Conservation (phyloP, 2,329 filamentous ascomycete genomes). For the Ophiostoma sp. region DNA sequence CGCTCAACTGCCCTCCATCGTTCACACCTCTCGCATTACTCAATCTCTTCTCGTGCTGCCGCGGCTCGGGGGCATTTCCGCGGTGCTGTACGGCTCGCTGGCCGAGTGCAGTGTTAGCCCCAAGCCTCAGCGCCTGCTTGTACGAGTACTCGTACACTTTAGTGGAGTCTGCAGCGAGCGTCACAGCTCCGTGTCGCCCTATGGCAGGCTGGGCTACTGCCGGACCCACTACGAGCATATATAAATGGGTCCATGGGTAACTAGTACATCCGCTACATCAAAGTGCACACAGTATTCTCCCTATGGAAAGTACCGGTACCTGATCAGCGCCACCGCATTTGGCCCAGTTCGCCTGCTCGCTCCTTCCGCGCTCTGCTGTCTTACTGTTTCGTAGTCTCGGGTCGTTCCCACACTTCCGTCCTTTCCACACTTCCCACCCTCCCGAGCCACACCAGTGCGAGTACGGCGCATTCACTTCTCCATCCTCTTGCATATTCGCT, state of each 20-base stretch:
- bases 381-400: slow-evolving; percentile 9
- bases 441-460: not conserved
- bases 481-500: slow-evolving; percentile 8
- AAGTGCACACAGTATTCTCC: not conserved
- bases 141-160: too few relatives aligned
- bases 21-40: not conserved
- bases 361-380: slow-evolving; percentile 7
- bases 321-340: slow-evolving; percentile 10
- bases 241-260: not conserved
- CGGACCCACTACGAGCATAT: not conserved
- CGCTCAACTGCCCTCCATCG: not conserved
- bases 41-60: not conserved
- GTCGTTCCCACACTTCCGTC: not conserved
- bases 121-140: not conserved
- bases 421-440: not conserved
- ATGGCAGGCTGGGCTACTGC: slow-evolving; percentile 7
- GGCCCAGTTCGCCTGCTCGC: slow-evolving; percentile 1
- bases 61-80: slow-evolving; percentile 16
- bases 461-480: slow-evolving; percentile 5
- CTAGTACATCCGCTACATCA: not conserved
- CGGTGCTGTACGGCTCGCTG: slow-evolving; percentile 18
- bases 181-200: slow-evolving; percentile 9
- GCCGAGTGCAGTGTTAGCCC: not conserved
- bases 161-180: slow-evolving; percentile 10
- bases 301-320: not conserved